Evolutionary conservation across 352 stramenopile genomes (phyloP).

Genomic region (Phytophthora meadii): DNA sequence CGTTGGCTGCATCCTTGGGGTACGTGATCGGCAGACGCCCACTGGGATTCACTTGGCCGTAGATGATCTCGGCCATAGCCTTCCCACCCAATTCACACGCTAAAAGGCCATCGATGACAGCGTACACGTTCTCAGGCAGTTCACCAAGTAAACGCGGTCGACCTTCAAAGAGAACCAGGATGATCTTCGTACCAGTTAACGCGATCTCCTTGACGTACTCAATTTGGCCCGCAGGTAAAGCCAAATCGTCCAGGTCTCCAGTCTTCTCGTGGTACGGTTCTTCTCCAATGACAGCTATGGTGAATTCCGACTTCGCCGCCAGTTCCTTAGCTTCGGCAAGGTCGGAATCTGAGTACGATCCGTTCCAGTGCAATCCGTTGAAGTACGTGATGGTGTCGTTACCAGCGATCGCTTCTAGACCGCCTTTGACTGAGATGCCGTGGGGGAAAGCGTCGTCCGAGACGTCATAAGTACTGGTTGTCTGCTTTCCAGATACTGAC

Average conservation of each 20-base stretch:
- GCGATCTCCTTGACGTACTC: slow-evolving; percentile 29
- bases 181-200: slow-evolving; percentile 57
- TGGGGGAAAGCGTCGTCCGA: slow-evolving; percentile 32
- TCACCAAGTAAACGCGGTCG: slow-evolving; percentile 68
- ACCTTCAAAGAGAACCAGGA: slow-evolving; percentile 71
- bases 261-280: slow-evolving; percentile 53
- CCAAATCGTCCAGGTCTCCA: slow-evolving; percentile 23
- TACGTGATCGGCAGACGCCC: slow-evolving; percentile 87
- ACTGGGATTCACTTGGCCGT: slow-evolving; percentile 79
- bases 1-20: slow-evolving; percentile 59
- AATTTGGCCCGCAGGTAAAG: slow-evolving; percentile 22
- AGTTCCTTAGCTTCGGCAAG: slow-evolving; percentile 31
- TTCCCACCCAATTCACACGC: slow-evolving; percentile 75
- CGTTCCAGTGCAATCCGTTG: slow-evolving; percentile 36
- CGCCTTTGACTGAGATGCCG: slow-evolving; percentile 35
- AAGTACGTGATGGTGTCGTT: slow-evolving; percentile 37
- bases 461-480: slow-evolving; percentile 19
- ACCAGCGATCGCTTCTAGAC: slow-evolving; percentile 23
- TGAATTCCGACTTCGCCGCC: slow-evolving; percentile 34
- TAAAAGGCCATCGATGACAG: slow-evolving; percentile 75
- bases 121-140: slow-evolving; percentile 55
- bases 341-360: slow-evolving; percentile 34
- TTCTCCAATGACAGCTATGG: slow-evolving; percentile 45
- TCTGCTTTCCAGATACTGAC: slow-evolving; percentile 38
- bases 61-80: slow-evolving; percentile 82